A percentile compares a stretch with the other conserved stretches of the same genome.
Evolutionary conservation across 2,329 filamentous ascomycete species (phyloP).

Genomic region (Colletotrichum lupini): DNA sequence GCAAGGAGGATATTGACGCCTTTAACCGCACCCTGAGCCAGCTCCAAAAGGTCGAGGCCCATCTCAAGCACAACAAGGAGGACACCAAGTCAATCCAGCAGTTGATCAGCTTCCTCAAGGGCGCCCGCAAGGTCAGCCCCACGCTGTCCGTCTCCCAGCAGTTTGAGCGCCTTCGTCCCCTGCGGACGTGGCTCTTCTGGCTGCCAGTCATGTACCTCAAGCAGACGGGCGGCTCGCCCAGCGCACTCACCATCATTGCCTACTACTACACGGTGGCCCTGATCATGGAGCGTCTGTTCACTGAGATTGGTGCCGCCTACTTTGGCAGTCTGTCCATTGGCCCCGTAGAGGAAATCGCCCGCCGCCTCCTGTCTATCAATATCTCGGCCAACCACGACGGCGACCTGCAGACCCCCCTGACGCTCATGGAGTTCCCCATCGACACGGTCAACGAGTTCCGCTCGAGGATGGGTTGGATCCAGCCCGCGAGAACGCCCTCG

Average conservation of each 20-base stretch:
- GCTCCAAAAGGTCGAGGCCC: constrained; percentile 74
- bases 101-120: constrained; percentile 78
- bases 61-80: constrained; percentile 76
- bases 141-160: constrained; percentile 81
- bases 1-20: constrained; percentile 76
- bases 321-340: constrained; percentile 83
- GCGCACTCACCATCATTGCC: constrained; percentile 84
- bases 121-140: constrained; percentile 76
- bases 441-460: constrained; percentile 77
- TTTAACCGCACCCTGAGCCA: constrained; percentile 75
- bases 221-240: constrained; percentile 79
- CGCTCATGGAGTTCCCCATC: constrained; percentile 79
- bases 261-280: constrained; percentile 93
- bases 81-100: constrained; percentile 76
- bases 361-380: constrained; percentile 77
- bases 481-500: constrained; percentile 67
- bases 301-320: constrained; percentile 90
- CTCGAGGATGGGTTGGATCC: constrained; percentile 74
- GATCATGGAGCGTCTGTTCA: constrained; percentile 89
- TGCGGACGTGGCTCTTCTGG: constrained; percentile 96
- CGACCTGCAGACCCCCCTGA: constrained; percentile 70
- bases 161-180: constrained; percentile 88
- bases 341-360: constrained; percentile 88
- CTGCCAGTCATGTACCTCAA: constrained; percentile 87
- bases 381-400: constrained; percentile 66